Conservation (phyloP, 2,329 filamentous ascomycete genomes). For the Fusarium denticulatum region DNA sequence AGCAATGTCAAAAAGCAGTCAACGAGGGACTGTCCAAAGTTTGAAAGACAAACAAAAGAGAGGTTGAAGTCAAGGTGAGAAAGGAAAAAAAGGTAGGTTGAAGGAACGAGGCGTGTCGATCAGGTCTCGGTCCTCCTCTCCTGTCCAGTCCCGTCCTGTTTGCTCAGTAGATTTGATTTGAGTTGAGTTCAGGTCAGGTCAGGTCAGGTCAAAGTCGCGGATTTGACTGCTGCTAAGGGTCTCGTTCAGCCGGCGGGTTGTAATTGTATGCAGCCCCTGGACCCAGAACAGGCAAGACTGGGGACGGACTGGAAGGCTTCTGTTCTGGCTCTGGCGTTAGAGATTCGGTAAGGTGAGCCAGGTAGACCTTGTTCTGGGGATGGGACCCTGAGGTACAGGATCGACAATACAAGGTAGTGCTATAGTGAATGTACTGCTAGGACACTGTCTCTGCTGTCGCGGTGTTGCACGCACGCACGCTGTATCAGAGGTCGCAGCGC, state of each 20-base stretch:
- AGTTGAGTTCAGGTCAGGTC: not conserved
- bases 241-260: constrained; percentile 27
- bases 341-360: not conserved
- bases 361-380: constrained; percentile 4
- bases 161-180: constrained; percentile 2
- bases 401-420: constrained; percentile 8
- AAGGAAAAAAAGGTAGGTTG: constrained; percentile 4
- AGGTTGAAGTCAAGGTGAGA: constrained; percentile 10
- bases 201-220: not conserved
- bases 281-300: constrained; percentile 25
- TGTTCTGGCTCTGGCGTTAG: constrained; percentile 15
- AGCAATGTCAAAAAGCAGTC: constrained; percentile 22
- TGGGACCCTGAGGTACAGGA: constrained; percentile 17
- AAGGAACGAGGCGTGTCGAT: constrained; percentile 25
- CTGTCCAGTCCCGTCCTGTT: constrained; percentile 6
- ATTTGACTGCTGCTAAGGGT: constrained; percentile 25
- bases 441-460: not conserved
- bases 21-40: constrained; percentile 14
- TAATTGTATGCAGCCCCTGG: constrained; percentile 37
- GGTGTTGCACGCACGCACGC: not conserved
- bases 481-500: constrained; percentile 5
- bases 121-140: constrained; percentile 17
- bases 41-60: constrained; percentile 14
- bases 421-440: not conserved
- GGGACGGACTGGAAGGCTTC: constrained; percentile 25